These are phyloP conservation scores for Zelopaecilomyces penicillatus DNA, from an alignment of 2,329 filamentous ascomycete species.

Conservation along the genomic window DNA sequence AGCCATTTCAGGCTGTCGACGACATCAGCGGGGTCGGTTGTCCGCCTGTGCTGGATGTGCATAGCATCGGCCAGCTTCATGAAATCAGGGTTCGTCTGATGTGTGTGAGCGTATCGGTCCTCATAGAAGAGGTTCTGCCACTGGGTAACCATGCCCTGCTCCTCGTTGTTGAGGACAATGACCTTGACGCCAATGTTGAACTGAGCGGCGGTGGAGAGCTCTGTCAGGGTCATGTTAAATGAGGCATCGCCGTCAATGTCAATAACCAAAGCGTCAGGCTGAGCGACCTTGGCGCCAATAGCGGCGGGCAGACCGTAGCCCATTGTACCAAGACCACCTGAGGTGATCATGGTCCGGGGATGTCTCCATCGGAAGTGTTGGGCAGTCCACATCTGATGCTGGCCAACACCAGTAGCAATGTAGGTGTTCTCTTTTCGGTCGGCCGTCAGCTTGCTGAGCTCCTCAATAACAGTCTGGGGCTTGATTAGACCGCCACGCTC, in stretches of 20 bases:
- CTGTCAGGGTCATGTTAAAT: constrained; percentile 96
- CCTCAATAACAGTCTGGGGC: constrained; percentile 86
- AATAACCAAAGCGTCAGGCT: constrained; percentile 71
- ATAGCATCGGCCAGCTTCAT: constrained; percentile 88
- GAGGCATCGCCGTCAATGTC: constrained; percentile 98
- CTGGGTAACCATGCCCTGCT: constrained; percentile 98
- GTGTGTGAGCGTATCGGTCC: constrained; percentile 84
- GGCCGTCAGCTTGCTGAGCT: constrained; percentile 75
- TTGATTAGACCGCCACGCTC: constrained; percentile 76
- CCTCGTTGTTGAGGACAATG: constrained; percentile 90
- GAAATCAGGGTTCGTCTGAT: constrained; percentile 93
- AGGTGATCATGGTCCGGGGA: constrained; percentile 91
- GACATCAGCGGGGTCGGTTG: constrained; percentile 67
- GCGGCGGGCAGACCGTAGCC: constrained; percentile 89
- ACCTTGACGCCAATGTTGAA: constrained; percentile 97
- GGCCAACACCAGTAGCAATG: constrained; percentile 89
- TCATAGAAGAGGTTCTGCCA: constrained; percentile 98
- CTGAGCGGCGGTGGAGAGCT: constrained; percentile 85
- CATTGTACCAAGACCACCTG: constrained; percentile 82
- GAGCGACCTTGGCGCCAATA: constrained; percentile 86
- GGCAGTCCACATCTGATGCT: constrained; percentile 98
- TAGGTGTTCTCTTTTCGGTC: constrained; percentile 75
- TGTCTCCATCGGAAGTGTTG: constrained; percentile 94
- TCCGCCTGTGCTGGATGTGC: constrained; percentile 68
- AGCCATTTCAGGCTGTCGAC: constrained; percentile 77